phyloP scores from a whole-genome alignment of 2,329 filamentous ascomycete genomes.

The Arthrobotrys megalospora region DNA sequence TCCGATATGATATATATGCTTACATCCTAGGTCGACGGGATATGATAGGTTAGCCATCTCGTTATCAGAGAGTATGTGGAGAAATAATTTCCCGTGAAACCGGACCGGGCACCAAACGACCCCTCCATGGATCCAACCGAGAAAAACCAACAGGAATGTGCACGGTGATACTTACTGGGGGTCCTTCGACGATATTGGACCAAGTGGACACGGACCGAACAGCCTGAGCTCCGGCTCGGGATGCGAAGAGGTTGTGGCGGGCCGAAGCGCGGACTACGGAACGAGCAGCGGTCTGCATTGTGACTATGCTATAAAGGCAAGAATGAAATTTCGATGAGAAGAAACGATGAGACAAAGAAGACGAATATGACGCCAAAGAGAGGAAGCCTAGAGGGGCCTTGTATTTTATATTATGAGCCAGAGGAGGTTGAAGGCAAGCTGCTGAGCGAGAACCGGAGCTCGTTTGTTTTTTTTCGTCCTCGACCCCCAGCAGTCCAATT shows the following conservation, averaged over 20 bases:
- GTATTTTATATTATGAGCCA: conserved; percentile 18
- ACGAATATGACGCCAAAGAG: background rate
- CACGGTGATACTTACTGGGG: conserved; percentile 79
- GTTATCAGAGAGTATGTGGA: conserved; percentile 50
- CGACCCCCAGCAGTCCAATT: conserved; percentile 27
- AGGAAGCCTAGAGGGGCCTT: conserved; percentile 25
- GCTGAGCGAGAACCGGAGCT: conserved; percentile 55
- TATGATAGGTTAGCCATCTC: conserved; percentile 56
- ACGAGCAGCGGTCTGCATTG: conserved; percentile 56
- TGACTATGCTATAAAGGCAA: conserved; percentile 31
- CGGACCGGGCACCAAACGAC: conserved; percentile 4
- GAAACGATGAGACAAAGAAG: conserved; percentile 23
- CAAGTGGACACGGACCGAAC: conserved; percentile 82
- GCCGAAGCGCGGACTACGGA: conserved; percentile 56
- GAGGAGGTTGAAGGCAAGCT: conserved; percentile 25
- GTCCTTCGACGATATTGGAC: conserved; percentile 91
- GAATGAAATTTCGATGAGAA: conserved; percentile 29
- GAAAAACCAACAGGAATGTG: conserved; percentile 39
- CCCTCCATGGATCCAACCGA: conserved; percentile 38
- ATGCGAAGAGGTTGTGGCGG: conserved; percentile 41
- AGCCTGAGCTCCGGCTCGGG: conserved; percentile 65
- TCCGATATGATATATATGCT: conserved; percentile 62
- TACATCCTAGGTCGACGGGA: conserved; percentile 67
- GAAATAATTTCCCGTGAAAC: conserved; percentile 38
- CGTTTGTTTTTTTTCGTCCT: conserved; percentile 47